These are phyloP conservation scores for Ajuga chamaepitys DNA, from an alignment of 257 asterid species.

Conservation along the genomic window DNA sequence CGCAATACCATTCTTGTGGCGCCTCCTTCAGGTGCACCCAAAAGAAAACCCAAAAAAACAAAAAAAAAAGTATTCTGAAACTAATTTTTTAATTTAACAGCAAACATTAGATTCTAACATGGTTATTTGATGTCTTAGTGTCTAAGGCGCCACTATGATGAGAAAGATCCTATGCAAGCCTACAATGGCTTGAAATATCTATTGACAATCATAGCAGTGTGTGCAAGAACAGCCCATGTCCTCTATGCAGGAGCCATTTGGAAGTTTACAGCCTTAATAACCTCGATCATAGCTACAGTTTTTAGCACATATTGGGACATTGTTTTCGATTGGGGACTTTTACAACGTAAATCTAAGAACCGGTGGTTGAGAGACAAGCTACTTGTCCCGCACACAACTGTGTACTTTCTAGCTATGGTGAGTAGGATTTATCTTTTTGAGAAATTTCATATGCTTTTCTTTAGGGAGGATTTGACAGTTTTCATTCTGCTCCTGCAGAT, in stretches of 20 bases:
- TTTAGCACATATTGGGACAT: slow-evolving; percentile 50
- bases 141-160: slow-evolving; percentile 41
- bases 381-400: slow-evolving; percentile 37
- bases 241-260: slow-evolving; percentile 23
- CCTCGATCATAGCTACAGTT: slow-evolving; percentile 35
- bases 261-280: slow-evolving; percentile 30
- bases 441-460: not conserved
- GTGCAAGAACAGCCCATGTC: slow-evolving; percentile 37
- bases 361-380: slow-evolving; percentile 59
- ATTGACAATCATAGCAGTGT: slow-evolving; percentile 39
- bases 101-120: not conserved
- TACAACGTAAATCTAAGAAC: slow-evolving; percentile 39
- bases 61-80: not conserved
- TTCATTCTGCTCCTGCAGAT: slow-evolving; percentile 18
- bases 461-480: not conserved
- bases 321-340: slow-evolving; percentile 57
- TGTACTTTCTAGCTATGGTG: slow-evolving; percentile 52
- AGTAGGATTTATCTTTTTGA: slow-evolving; percentile 12
- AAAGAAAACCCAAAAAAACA: not conserved
- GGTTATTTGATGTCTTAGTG: slow-evolving; percentile 27
- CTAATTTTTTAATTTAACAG: not conserved
- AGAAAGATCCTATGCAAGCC: slow-evolving; percentile 47
- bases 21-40: slow-evolving; percentile 41
- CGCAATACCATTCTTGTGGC: slow-evolving; percentile 42
- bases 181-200: slow-evolving; percentile 46